phyloP scores from a whole-genome alignment of 2,329 filamentous ascomycete genomes.

The Apiospora malaysiana region DNA sequence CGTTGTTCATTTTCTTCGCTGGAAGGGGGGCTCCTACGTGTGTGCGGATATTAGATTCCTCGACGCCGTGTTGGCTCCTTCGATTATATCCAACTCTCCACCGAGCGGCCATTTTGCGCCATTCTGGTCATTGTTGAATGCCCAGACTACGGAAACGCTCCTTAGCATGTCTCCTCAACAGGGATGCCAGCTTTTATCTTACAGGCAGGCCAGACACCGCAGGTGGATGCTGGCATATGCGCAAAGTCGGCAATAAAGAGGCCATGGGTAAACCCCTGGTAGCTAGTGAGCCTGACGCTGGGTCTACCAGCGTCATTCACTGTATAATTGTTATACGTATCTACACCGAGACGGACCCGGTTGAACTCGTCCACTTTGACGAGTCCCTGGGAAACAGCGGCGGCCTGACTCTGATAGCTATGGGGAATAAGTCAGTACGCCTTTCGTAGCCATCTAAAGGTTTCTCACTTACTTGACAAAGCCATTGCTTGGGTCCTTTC shows the following conservation, averaged over 20 bases:
- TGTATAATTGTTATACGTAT: slow-evolving; percentile 46
- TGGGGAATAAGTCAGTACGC: neutral
- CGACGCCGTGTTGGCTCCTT: slow-evolving; percentile 68
- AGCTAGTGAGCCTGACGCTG: slow-evolving; percentile 72
- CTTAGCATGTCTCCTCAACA: slow-evolving; percentile 4
- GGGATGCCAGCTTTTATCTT: slow-evolving; percentile 32
- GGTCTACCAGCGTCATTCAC: slow-evolving; percentile 49
- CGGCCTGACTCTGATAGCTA: slow-evolving; percentile 51
- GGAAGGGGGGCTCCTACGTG: slow-evolving; percentile 46
- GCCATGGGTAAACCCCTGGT: slow-evolving; percentile 66
- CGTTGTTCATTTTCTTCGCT: slow-evolving; percentile 27
- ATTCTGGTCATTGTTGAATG: slow-evolving; percentile 45
- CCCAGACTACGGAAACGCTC: slow-evolving; percentile 51
- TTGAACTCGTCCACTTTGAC: slow-evolving; percentile 49
- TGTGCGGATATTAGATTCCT: slow-evolving; percentile 68
- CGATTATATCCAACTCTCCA: slow-evolving; percentile 74
- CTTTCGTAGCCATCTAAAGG: neutral
- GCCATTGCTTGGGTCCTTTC: slow-evolving; percentile 67
- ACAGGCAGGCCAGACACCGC: slow-evolving; percentile 78
- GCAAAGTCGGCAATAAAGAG: slow-evolving; percentile 74
- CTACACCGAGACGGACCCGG: slow-evolving; percentile 53
- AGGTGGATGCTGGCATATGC: slow-evolving; percentile 75
- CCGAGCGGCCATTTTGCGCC: slow-evolving; percentile 63
- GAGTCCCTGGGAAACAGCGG: slow-evolving; percentile 46
- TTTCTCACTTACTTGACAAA: slow-evolving; percentile 65